These are phyloP conservation scores for Boletus sp. DNA, from an alignment of 768 basidiomycete species.

Conservation along the genomic window DNA sequence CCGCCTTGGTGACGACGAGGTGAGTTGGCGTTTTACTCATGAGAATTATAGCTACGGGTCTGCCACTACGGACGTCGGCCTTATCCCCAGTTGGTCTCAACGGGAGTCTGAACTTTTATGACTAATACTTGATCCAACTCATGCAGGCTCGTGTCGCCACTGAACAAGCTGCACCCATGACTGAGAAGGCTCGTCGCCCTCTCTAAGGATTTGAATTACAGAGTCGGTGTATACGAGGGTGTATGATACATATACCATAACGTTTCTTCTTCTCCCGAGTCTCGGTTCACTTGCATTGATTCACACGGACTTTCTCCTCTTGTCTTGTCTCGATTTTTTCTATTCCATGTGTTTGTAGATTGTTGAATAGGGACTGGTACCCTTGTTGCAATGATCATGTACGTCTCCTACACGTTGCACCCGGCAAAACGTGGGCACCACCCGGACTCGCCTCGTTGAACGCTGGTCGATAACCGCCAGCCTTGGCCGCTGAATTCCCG, in stretches of 20 bases:
- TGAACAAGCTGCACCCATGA: conserved; percentile 23
- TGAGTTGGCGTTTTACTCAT: conserved; percentile 15
- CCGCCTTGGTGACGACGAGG: conserved; percentile 38
- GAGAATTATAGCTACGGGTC: conserved; percentile 12
- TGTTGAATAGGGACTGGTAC: conserved; percentile 23
- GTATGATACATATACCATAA: conserved; percentile 3
- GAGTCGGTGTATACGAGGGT: not conserved
- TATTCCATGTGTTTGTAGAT: conserved; percentile 16
- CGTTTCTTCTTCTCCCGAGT: not conserved
- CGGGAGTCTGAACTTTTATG: conserved; percentile 1
- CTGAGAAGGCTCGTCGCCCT: conserved; percentile 27
- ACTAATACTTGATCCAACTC: conserved; percentile 1
- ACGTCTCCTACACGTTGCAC: not conserved
- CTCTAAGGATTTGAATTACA: conserved; percentile 12
- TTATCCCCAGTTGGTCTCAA: conserved; percentile 1
- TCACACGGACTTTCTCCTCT: conserved; percentile 16
- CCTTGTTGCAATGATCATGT: conserved; percentile 5
- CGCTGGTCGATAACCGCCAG: not conserved
- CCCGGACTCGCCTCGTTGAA: not conserved
- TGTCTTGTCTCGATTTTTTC: conserved; percentile 9
- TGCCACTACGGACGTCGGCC: conserved; percentile 1
- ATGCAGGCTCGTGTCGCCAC: conserved; percentile 17
- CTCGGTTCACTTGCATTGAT: conserved; percentile 19
- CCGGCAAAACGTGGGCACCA: not conserved
- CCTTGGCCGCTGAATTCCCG: not conserved